These are phyloP conservation scores for Boletus smithii DNA, from an alignment of 1,284 basidiomycete genomes.

Conservation along the genomic window DNA sequence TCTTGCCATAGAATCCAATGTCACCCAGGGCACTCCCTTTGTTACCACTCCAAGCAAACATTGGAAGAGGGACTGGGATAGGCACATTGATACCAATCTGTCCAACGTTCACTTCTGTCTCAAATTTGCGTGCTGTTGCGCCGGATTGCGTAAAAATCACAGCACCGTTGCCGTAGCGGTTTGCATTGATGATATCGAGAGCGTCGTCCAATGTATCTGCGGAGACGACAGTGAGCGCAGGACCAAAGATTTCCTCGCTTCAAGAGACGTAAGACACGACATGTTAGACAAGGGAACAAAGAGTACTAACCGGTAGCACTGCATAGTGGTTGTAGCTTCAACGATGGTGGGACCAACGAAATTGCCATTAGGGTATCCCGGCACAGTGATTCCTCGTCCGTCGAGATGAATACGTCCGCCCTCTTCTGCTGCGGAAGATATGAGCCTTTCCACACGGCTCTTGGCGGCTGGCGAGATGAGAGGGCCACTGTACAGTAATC, in stretches of 20 bases:
- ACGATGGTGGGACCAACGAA: conserved; percentile 95
- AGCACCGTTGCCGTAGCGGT: conserved; percentile 92
- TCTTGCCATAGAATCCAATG: conserved; percentile 86
- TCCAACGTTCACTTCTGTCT: conserved; percentile 85
- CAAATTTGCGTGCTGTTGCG: conserved; percentile 93
- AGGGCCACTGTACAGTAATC: conserved; percentile 64
- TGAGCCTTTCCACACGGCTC: conserved; percentile 72
- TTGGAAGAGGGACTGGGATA: conserved; percentile 85
- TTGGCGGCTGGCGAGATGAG: conserved; percentile 90
- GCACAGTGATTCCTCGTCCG: conserved; percentile 69
- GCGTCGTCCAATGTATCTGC: conserved; percentile 91
- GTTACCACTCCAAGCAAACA: conserved; percentile 93
- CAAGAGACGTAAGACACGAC: conserved; percentile 4
- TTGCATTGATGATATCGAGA: conserved; percentile 84
- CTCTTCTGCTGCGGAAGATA: conserved; percentile 78
- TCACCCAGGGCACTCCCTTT: conserved; percentile 89
- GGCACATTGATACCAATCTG: conserved; percentile 92
- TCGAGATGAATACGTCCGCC: conserved; percentile 90
- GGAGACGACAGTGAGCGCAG: conserved; percentile 78
- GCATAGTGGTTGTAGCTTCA: conserved; percentile 80
- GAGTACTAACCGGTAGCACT: conserved; percentile 73
- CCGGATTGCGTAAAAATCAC: conserved; percentile 97
- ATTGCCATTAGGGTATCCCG: conserved; percentile 86
- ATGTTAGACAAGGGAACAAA: neutral
- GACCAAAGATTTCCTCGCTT: conserved; percentile 95